Evolutionary conservation across 306 rosid species (phyloP).

Genomic region (Inga leiocalycina): DNA sequence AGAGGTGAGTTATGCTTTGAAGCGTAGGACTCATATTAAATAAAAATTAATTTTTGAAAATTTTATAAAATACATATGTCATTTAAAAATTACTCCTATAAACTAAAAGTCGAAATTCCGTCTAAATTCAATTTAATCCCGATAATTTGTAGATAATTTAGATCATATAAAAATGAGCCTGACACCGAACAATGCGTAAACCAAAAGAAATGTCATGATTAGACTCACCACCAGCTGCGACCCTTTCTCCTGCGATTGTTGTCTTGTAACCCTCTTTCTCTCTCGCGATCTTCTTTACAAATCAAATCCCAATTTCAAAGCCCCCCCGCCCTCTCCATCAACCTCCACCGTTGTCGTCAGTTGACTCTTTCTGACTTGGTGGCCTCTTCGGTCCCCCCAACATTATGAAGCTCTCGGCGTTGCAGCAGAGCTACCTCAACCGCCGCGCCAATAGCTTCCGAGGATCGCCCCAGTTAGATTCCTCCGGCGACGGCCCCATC

Average conservation of each 20-base stretch:
- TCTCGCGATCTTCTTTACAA: slow-evolving; percentile 27
- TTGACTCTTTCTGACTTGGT: slow-evolving; percentile 7
- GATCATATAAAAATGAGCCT: background rate
- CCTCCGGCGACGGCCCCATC: slow-evolving; percentile 60
- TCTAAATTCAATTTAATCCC: background rate
- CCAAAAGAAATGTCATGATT: slow-evolving; percentile 59
- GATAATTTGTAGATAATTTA: background rate
- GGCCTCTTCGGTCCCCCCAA: background rate
- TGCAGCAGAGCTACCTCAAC: slow-evolving; percentile 82
- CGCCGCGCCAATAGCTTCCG: slow-evolving; percentile 83
- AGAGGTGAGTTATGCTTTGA: too few species aligned
- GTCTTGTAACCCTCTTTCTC: slow-evolving; percentile 12
- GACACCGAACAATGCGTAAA: slow-evolving; percentile 44
- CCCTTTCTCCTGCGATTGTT: background rate
- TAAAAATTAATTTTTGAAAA: too few species aligned
- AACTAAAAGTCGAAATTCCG: background rate
- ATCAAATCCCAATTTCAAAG: slow-evolving; percentile 25
- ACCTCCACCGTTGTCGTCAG: background rate
- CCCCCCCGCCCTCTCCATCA: background rate
- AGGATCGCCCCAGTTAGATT: slow-evolving; percentile 65
- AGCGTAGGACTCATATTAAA: too few species aligned
- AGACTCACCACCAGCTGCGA: slow-evolving; percentile 39
- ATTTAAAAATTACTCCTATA: too few species aligned
- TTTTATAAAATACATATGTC: too few species aligned
- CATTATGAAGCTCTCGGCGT: slow-evolving; percentile 85